phyloP scores from a whole-genome alignment of 2,329 filamentous ascomycete species.

The Lizonia empirigonia region DNA sequence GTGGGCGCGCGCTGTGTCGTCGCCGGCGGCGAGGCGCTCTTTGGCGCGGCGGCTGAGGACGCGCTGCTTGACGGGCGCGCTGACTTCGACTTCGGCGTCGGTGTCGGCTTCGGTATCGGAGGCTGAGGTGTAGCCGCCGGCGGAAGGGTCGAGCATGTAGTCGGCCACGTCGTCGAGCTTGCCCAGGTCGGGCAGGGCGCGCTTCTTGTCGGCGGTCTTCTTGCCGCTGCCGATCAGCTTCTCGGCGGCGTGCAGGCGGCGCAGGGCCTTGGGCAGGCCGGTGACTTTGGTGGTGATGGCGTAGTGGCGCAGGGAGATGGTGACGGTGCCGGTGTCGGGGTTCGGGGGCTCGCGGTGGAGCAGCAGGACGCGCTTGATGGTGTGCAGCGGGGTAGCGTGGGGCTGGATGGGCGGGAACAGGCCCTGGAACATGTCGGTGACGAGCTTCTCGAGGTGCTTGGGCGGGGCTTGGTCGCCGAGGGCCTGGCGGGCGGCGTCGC shows the following conservation, averaged over 20 bases:
- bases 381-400: constrained; percentile 83
- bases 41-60: constrained; percentile 63
- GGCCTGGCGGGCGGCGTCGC: constrained; percentile 50
- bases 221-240: constrained; percentile 66
- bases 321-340: constrained; percentile 63
- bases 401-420: constrained; percentile 96
- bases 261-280: constrained; percentile 81
- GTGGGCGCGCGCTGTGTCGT: constrained; percentile 47
- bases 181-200: constrained; percentile 81
- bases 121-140: constrained; percentile 85
- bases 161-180: constrained; percentile 93
- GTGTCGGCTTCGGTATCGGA: constrained; percentile 93
- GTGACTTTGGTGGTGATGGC: constrained; percentile 90
- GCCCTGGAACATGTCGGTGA: constrained; percentile 93
- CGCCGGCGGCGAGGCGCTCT: constrained; percentile 49
- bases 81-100: constrained; percentile 91
- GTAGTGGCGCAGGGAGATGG: constrained; percentile 89
- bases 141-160: constrained; percentile 81
- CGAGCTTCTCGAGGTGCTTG: constrained; percentile 89
- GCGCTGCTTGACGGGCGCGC: constrained; percentile 64
- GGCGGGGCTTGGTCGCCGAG: constrained; percentile 69
- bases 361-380: constrained; percentile 89
- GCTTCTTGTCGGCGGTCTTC: constrained; percentile 60
- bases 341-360: constrained; percentile 74
- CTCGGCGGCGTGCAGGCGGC: constrained; percentile 83